phyloP scores from a whole-genome alignment of 352 stramenopile species.

The Phytophthora citricola region DNA sequence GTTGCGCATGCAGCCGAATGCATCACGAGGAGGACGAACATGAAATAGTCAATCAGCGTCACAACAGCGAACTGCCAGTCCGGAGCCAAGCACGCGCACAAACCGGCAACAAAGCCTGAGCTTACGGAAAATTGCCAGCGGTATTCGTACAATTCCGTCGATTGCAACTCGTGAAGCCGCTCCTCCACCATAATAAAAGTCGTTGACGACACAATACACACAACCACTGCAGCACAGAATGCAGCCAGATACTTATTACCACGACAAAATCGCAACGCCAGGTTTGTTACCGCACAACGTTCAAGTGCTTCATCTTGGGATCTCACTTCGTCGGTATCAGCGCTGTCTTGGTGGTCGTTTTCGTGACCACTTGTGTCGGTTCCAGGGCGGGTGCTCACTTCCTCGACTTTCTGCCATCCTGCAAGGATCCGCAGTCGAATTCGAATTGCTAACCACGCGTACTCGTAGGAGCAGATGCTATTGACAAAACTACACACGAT shows the following conservation, averaged over 20 bases:
- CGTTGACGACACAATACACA: background rate
- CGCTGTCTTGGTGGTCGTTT: background rate
- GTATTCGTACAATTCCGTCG: background rate
- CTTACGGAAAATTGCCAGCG: conserved; percentile 1
- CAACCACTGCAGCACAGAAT: background rate
- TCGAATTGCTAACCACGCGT: conserved; percentile 55
- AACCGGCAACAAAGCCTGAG: conserved; percentile 26
- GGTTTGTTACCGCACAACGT: conserved; percentile 2
- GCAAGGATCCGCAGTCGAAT: conserved; percentile 46
- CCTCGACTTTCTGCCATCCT: conserved; percentile 16
- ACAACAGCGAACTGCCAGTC: conserved; percentile 41
- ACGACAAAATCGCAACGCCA: background rate
- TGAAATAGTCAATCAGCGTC: conserved; percentile 35
- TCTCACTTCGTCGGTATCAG: background rate
- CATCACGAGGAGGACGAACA: conserved; percentile 40
- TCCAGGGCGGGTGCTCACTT: background rate
- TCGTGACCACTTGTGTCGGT: background rate
- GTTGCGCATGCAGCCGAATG: background rate
- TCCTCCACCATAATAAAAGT: background rate
- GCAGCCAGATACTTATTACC: background rate
- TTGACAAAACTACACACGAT: conserved; percentile 48
- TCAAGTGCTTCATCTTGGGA: background rate
- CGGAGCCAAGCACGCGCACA: conserved; percentile 44
- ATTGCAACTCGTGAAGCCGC: conserved; percentile 1
- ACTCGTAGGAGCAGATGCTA: conserved; percentile 61